Percentiles rank a stretch among this genome's conserved stretches.
Conservation (phyloP, 78 protist species). For the Pigoraptor vietnamica region DNA sequence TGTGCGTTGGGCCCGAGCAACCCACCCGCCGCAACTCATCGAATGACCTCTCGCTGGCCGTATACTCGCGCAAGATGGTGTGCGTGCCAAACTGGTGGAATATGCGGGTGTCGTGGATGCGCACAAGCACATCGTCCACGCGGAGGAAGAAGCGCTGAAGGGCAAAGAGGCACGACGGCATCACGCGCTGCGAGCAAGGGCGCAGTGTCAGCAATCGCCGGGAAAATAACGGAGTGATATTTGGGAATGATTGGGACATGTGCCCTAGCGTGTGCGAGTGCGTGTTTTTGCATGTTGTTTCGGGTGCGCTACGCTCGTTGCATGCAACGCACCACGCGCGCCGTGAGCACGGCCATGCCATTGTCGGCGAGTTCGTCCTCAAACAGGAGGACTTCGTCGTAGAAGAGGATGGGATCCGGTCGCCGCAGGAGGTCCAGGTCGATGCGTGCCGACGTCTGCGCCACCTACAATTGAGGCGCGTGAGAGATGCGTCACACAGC, state of each 20-base stretch:
- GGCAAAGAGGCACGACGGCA: constrained; percentile 48
- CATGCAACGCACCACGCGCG: constrained; percentile 50
- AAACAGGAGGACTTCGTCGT: constrained; percentile 54
- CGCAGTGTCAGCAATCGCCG: neutral
- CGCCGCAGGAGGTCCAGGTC: constrained; percentile 41
- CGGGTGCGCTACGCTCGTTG: too few species aligned
- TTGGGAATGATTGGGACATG: too few species aligned
- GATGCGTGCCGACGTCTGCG: constrained; percentile 32
- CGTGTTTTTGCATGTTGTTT: too few species aligned
- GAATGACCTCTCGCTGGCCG: neutral
- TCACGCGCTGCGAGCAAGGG: constrained; percentile 47
- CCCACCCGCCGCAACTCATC: neutral
- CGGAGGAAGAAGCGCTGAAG: constrained; percentile 53
- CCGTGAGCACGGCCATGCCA: constrained; percentile 45
- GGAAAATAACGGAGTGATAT: too few species aligned
- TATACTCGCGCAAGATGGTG: constrained; percentile 27
- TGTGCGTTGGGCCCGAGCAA: neutral
- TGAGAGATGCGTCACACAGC: neutral
- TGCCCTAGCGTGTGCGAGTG: too few species aligned
- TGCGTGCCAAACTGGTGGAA: constrained; percentile 39
- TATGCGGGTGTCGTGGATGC: constrained; percentile 54
- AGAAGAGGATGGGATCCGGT: constrained; percentile 61
- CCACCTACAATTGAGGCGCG: neutral
- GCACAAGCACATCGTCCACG: constrained; percentile 59
- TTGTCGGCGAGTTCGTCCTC: constrained; percentile 74